Evolutionary conservation across 2,329 filamentous ascomycete genomes (phyloP), one percentile per base, ranked within the genome.

Genomic region (Hymenoscyphus scutula): DNA sequence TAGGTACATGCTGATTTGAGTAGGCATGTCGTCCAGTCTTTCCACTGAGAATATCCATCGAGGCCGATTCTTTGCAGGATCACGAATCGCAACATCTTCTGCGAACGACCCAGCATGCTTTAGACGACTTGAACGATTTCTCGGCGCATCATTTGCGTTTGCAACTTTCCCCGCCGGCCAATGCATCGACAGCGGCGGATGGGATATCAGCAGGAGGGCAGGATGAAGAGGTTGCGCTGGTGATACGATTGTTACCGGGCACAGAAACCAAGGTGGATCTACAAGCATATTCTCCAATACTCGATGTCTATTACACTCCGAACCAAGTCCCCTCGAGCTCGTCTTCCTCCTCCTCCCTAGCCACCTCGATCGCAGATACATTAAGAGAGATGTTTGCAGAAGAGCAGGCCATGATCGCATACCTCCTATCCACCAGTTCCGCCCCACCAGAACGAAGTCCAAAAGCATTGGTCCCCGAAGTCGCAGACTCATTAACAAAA

Each of bases 11-110:
- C 66, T 72, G 51, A 72, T 34, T 59, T 59, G 68, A 53, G 70
- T 54, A 97, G 92, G 87, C 89, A 62, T 98, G 94, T 76, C 88
- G 88, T 69, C 90, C 92, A 32, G 90, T 93, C 19, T 96, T 97
- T 69, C 93, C 95, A 7, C 82, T 98, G 23, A 87, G 89, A 65
- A 90, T 98, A 68, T 86, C 88, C 30, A 82, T 98, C 66, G 85
- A 92, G 69, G 86, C 91, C 30, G 83, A 87, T 38, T 79, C 81
- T 13, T 77, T 96, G 32, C 82, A 85, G 57, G 79, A 84, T 1
- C 78, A 84, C 51, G 90, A 96, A 71, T 87, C 87, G 1, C 84
- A 89, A 71, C 84, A 88, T 71, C 82, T 97, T 13, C 78, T 96
- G 56, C 89, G 87, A 62, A 83, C 89, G n/a, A 92, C 92, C 0